Base-by-base conservation (phyloP, 768 basidiomycete genomes). In the Paxillus involutus region DNA sequence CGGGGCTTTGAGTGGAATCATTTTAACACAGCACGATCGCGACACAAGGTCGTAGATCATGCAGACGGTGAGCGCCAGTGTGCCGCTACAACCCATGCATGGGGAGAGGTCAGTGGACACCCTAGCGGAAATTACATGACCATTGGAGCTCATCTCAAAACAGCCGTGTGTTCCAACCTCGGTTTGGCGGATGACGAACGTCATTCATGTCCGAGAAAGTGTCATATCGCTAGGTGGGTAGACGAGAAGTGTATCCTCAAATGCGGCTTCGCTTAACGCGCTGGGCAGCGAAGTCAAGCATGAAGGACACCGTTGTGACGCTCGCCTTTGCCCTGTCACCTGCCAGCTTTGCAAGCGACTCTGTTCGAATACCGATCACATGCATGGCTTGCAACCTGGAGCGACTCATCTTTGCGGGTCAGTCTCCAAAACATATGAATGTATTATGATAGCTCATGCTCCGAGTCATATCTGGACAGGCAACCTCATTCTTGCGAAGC, bases 321-420 rank as follows among this genome's bases (percentile, higher is more conserved):
- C 72, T 29, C 65, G 75, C 16, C 71, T 76, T 40, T 84, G 82
- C 58, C 81, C 82, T 0, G 55, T 80, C 6, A 51, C 64, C 4
- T 84, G 82, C 59, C 69, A 77, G 47, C 67, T 83, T 0, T 83
- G 82, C 61, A 77, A 72, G 52, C 71, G 80, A 35, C 67, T 80
- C 14, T 84, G 82, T 56, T 64, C 72, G 2, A 59, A 62, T 44
- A 51, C 54, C 11, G 64, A 79, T 53, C 82, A 84, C 67, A 68
- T 84, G 19, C 82, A 84, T 54, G 80, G 73, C 0, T 65, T 81
- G 17, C 59, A 71, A n/a, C 48, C 51, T 3, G 63, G 49, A 6
- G 67, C 68, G 0, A 44, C 74, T 24, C 82, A 84, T 66, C 74
- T 84, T 37, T 84, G 82, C 72, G 81, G 81, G 82, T 81, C 2